Conservation (phyloP, 106 monocot genomes). For the Triglochin maritima region DNA sequence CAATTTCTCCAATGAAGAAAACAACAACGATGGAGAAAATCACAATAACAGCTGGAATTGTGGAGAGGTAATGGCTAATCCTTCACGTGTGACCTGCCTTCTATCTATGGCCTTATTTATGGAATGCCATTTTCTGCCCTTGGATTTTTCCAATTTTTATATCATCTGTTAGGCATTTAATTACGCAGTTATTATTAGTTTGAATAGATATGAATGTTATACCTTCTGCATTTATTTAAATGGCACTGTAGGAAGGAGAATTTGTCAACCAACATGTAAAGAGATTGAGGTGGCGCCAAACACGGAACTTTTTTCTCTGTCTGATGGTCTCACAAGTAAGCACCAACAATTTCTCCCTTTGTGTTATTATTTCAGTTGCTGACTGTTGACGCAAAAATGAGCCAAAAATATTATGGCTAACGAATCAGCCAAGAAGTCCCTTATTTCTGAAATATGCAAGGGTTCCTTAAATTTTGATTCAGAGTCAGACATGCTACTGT, state of each 20-base stretch:
- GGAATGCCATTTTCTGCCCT: not conserved
- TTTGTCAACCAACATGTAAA: slow-evolving; percentile 40
- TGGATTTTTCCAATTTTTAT: too few species aligned
- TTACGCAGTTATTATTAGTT: too few species aligned
- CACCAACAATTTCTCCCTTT: not conserved
- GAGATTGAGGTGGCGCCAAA: slow-evolving; percentile 78
- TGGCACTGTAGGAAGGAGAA: slow-evolving; percentile 60
- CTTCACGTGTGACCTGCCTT: not conserved
- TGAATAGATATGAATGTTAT: not conserved
- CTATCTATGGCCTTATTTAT: not conserved
- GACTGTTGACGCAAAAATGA: too few species aligned
- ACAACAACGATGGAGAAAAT: slow-evolving; percentile 89
- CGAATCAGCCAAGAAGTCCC: too few species aligned
- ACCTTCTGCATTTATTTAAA: not conserved
- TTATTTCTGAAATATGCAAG: too few species aligned
- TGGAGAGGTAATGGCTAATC: slow-evolving; percentile 46
- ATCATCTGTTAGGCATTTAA: too few species aligned
- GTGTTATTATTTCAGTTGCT: not conserved
- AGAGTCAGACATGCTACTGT: too few species aligned
- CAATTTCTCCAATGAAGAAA: slow-evolving; percentile 75
- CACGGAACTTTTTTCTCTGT: slow-evolving; percentile 81
- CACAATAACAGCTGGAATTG: slow-evolving; percentile 98
- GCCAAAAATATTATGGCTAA: too few species aligned
- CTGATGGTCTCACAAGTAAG: slow-evolving; percentile 96
- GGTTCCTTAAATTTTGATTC: too few species aligned